phyloP scores from a whole-genome alignment of 129 eudicot genomes.

The Arctium lappa region DNA sequence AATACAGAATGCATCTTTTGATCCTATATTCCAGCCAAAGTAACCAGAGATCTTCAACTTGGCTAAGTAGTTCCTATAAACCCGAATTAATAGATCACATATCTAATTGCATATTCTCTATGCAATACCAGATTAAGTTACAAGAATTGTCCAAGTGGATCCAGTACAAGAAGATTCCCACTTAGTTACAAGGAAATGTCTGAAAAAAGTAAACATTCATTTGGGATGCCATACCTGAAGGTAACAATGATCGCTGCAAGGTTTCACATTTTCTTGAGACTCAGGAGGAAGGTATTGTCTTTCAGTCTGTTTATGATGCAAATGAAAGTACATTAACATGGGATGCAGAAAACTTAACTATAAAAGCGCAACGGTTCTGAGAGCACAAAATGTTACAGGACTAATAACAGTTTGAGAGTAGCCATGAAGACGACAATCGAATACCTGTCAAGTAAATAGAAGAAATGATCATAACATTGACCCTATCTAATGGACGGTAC shows the following conservation, averaged over 20 bases:
- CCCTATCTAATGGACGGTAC: constrained; percentile 3
- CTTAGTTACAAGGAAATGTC: neutral
- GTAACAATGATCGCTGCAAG: constrained; percentile 80
- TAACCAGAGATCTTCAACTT: neutral
- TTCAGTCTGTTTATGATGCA: constrained; percentile 58
- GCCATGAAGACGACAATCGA: constrained; percentile 95
- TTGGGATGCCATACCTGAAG: constrained; percentile 50
- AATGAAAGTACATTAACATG: constrained; percentile 15
- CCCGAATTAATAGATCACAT: neutral
- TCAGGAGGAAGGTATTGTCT: constrained; percentile 50
- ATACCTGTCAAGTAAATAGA: constrained; percentile 47
- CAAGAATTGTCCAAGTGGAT: neutral
- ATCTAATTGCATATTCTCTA: neutral
- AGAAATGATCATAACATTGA: constrained; percentile 4
- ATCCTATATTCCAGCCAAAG: neutral
- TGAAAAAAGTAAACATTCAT: neutral
- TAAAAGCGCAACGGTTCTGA: constrained; percentile 8
- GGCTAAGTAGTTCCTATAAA: neutral
- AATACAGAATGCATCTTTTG: neutral
- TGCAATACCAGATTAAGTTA: neutral
- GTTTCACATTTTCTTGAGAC: constrained; percentile 64
- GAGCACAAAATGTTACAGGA: constrained; percentile 45
- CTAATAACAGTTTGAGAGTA: constrained; percentile 67
- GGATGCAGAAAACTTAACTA: constrained; percentile 18
- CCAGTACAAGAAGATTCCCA: neutral